Percentiles rank a stretch among this genome's conserved stretches.
phyloP scores from a whole-genome alignment of 1,284 basidiomycete genomes.

The Tilletia horrida region DNA sequence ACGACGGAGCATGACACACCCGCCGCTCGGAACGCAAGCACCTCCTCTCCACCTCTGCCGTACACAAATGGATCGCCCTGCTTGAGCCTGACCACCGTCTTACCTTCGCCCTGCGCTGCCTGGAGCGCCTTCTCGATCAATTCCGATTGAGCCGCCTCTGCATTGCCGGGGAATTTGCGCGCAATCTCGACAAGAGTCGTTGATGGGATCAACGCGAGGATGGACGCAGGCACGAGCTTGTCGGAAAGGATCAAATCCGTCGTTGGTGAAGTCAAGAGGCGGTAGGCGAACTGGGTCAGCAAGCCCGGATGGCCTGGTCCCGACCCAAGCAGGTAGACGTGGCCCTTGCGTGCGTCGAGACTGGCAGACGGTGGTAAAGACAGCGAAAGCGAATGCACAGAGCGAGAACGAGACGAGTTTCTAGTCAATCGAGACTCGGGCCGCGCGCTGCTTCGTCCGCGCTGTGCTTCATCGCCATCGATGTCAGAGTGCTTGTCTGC shows the following conservation, averaged over 20 bases:
- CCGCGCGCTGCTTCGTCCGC: not conserved
- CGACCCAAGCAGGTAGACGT: slow-evolving; percentile 75
- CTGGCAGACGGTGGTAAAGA: slow-evolving; percentile 20
- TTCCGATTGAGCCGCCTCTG: slow-evolving; percentile 87
- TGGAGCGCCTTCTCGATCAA: slow-evolving; percentile 86
- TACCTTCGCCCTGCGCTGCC: slow-evolving; percentile 69
- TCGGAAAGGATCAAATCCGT: slow-evolving; percentile 87
- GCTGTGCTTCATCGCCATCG: not conserved
- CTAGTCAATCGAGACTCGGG: not conserved
- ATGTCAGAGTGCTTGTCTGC: too few relatives aligned
- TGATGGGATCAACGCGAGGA: slow-evolving; percentile 78
- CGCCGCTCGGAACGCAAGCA: slow-evolving; percentile 79
- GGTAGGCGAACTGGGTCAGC: slow-evolving; percentile 80
- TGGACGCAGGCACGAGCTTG: slow-evolving; percentile 89
- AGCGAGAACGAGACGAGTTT: slow-evolving; percentile 25
- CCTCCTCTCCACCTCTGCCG: slow-evolving; percentile 88
- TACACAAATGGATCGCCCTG: slow-evolving; percentile 96
- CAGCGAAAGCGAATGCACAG: slow-evolving; percentile 37
- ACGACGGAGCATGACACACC: slow-evolving; percentile 80
- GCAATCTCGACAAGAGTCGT: slow-evolving; percentile 70
- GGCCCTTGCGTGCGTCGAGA: slow-evolving; percentile 24
- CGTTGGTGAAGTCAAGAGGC: slow-evolving; percentile 66
- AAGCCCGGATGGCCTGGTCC: slow-evolving; percentile 91
- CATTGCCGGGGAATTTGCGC: slow-evolving; percentile 94
- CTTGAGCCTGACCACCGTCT: slow-evolving; percentile 87